These are phyloP conservation scores for Byssochlamys sp. DNA, from an alignment of 2,329 filamentous ascomycete species.

Conservation along the genomic window DNA sequence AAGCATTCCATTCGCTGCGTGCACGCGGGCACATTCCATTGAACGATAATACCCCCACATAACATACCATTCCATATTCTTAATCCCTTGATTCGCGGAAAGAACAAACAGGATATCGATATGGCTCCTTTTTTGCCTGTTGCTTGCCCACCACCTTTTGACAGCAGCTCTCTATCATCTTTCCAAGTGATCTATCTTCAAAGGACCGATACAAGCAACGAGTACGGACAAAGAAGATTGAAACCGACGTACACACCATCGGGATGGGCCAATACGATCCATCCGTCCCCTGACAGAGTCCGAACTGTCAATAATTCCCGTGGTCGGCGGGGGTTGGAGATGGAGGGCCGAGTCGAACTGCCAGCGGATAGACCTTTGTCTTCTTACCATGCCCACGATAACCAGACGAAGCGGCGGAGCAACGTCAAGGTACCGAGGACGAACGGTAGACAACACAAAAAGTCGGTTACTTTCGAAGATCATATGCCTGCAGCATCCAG, in stretches of 20 bases:
- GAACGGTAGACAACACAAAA: conserved; percentile 3
- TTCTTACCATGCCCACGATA: not conserved
- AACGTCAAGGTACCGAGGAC: not conserved
- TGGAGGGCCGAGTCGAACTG: not conserved
- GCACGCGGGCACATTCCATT: not conserved
- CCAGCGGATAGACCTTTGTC: not conserved
- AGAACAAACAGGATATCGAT: not conserved
- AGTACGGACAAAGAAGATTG: not conserved
- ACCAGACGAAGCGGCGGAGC: not conserved
- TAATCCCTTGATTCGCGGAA: not conserved
- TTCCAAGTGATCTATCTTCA: not conserved
- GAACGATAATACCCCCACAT: not conserved
- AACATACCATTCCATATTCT: not conserved
- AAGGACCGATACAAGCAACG: not conserved
- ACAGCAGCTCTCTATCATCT: not conserved
- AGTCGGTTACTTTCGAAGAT: conserved; percentile 9
- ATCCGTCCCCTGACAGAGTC: not conserved
- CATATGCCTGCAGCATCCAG: not conserved
- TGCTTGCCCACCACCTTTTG: not conserved
- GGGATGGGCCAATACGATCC: not conserved
- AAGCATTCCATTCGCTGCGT: not conserved
- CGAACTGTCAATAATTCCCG: not conserved
- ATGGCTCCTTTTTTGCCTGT: not conserved
- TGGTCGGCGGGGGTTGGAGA: not conserved
- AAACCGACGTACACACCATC: not conserved